phyloP scores from a whole-genome alignment of 225 moss, liverwort and hornwort species.

The Thuidium tamariscinum region DNA sequence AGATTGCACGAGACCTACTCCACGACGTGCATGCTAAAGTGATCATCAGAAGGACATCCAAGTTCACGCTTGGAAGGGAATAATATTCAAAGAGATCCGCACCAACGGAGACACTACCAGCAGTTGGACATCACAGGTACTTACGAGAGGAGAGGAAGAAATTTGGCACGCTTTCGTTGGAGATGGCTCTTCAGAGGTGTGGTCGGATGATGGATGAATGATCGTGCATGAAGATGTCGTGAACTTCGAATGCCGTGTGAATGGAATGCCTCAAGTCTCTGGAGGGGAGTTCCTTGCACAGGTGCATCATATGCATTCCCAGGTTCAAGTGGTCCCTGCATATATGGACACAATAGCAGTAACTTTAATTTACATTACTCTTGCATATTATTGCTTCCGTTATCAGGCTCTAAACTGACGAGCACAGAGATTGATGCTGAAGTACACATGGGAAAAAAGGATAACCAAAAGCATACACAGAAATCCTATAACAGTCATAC shows the following conservation, averaged over 20 bases:
- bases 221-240: slow-evolving; percentile 9
- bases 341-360: not conserved
- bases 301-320: slow-evolving; percentile 9
- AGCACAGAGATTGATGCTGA: not conserved
- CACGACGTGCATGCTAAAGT: not conserved
- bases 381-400: not conserved
- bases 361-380: not conserved
- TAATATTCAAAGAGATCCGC: not conserved
- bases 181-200: slow-evolving; percentile 55
- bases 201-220: slow-evolving; percentile 15
- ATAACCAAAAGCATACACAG: not conserved
- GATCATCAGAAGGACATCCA: not conserved
- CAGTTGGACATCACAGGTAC: not conserved
- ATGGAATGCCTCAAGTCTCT: slow-evolving; percentile 13
- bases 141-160: slow-evolving; percentile 41
- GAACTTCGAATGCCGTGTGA: slow-evolving; percentile 6
- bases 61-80: not conserved
- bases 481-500: not conserved
- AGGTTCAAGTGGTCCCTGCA: slow-evolving; percentile 5
- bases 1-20: not conserved
- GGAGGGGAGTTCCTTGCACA: slow-evolving; percentile 19
- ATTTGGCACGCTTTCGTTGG: slow-evolving; percentile 71
- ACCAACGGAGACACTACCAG: not conserved
- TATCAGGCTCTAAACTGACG: not conserved
- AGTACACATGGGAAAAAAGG: not conserved